phyloP scores from a whole-genome alignment of 2,329 filamentous ascomycete genomes.

The Claviceps quebecensis region DNA sequence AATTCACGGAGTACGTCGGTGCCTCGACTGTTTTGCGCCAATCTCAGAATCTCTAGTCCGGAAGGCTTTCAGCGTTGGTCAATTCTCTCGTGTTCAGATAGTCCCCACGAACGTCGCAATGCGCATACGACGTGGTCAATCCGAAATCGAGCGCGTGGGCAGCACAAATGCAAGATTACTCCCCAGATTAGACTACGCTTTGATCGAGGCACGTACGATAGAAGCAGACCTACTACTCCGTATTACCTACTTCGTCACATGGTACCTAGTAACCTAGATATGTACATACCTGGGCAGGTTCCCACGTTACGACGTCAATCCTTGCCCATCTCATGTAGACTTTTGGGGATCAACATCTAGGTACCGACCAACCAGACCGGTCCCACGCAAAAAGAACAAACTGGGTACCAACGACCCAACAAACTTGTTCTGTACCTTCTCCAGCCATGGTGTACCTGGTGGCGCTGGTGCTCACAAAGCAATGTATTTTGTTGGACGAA shows the following conservation, averaged over 20 bases:
- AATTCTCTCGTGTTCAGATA: not conserved
- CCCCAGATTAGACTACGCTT: not conserved
- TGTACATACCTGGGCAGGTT: not conserved
- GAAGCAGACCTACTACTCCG: not conserved
- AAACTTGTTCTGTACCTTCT: no score
- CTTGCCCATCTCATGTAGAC: not conserved
- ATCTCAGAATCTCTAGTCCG: not conserved
- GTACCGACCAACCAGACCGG: no score
- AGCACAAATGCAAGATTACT: not conserved
- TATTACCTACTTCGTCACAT: not conserved
- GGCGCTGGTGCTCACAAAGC: no score
- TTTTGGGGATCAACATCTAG: no score
- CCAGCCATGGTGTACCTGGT: no score
- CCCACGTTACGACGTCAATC: not conserved
- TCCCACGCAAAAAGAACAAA: no score
- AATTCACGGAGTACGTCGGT: not conserved
- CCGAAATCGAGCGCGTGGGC: not conserved
- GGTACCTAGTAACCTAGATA: not conserved
- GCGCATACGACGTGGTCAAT: not conserved
- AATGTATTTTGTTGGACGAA: no score
- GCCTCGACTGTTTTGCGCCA: not conserved
- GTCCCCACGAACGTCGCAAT: not conserved
- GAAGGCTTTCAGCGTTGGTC: not conserved
- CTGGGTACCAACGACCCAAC: no score
- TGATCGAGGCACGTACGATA: not conserved